Conservation (phyloP, 805 yeast genomes). For the Metschnikowia borealis region DNA sequence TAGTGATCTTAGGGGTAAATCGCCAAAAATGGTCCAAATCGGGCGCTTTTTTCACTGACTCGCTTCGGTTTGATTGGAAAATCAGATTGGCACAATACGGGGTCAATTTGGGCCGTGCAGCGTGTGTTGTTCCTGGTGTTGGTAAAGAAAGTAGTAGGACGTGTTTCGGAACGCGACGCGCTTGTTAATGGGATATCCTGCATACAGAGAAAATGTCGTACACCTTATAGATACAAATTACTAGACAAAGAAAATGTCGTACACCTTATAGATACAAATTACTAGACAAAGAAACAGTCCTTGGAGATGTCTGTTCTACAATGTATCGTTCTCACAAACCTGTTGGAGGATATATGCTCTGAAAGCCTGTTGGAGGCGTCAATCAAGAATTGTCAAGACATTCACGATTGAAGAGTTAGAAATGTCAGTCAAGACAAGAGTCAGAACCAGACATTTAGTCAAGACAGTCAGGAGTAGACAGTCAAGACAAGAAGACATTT, state of each 20-base stretch:
- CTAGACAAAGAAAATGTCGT: neutral
- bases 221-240: too few relatives aligned
- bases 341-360: slow-evolving; percentile 13
- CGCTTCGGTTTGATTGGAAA: neutral
- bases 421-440: too few relatives aligned
- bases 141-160: neutral
- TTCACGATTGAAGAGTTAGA: too few relatives aligned
- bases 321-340: slow-evolving; percentile 11
- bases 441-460: too few relatives aligned
- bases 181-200: neutral
- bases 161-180: slow-evolving; percentile 5
- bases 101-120: neutral
- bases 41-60: neutral
- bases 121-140: neutral
- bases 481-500: too few relatives aligned
- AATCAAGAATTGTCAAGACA: neutral
- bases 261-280: too few relatives aligned
- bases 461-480: too few relatives aligned
- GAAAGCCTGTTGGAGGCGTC: slow-evolving; percentile 14
- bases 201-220: neutral
- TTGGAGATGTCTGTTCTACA: neutral
- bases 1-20: neutral
- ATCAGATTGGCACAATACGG: neutral
- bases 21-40: neutral
- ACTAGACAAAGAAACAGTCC: too few relatives aligned